phyloP scores from a whole-genome alignment of 768 basidiomycete species.

The Boletus subparvulus region DNA sequence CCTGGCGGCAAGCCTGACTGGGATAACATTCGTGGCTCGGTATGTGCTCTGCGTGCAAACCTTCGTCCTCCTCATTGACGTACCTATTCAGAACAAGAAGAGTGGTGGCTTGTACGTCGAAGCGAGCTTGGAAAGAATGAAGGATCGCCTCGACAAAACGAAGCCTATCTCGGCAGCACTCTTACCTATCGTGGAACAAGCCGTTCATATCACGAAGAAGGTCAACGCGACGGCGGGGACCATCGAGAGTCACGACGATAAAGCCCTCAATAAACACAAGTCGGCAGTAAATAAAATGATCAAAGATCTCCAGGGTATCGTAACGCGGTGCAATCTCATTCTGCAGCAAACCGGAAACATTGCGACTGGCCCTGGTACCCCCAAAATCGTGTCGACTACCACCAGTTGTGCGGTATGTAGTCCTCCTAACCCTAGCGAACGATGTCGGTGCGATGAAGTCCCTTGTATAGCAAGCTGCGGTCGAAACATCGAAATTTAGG shows the following conservation, averaged over 20 bases:
- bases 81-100: neutral
- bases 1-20: slow-evolving; percentile 14
- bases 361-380: slow-evolving; percentile 18
- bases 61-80: neutral
- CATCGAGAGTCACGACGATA: slow-evolving; percentile 2
- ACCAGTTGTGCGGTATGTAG: slow-evolving; percentile 1
- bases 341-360: slow-evolving; percentile 15
- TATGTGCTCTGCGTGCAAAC: neutral
- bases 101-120: slow-evolving; percentile 19
- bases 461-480: slow-evolving; percentile 8
- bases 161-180: slow-evolving; percentile 16
- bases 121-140: slow-evolving; percentile 12
- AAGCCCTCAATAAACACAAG: slow-evolving; percentile 3
- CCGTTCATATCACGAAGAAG: neutral
- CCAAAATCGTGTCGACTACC: slow-evolving; percentile 4
- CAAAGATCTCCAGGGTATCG: slow-evolving; percentile 9
- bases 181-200: slow-evolving; percentile 8
- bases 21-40: slow-evolving; percentile 13
- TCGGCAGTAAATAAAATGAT: slow-evolving; percentile 14
- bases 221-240: slow-evolving; percentile 8
- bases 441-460: neutral
- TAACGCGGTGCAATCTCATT: slow-evolving; percentile 22
- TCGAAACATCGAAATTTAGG: slow-evolving; percentile 11
- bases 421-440: neutral
- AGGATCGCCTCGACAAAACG: slow-evolving; percentile 10